A percentile compares a stretch with the other conserved stretches of the same genome.
These are phyloP conservation scores for Trametes gibbosa DNA, from an alignment of 768 basidiomycete genomes.

Conservation along the genomic window DNA sequence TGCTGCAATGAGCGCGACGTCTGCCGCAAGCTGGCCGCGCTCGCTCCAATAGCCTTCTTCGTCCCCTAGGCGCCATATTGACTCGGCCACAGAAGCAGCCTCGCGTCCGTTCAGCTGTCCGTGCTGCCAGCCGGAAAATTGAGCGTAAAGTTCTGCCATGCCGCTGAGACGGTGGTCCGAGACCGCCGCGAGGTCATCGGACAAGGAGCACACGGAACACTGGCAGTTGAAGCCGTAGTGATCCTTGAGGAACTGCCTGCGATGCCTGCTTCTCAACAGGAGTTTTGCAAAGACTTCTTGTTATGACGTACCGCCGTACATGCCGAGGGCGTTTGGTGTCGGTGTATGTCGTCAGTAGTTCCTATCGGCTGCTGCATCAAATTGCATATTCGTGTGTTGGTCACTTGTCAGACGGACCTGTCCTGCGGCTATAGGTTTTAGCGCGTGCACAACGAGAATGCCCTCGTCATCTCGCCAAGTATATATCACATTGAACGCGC, in stretches of 20 bases:
- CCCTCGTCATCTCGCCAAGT: slow-evolving; percentile 51
- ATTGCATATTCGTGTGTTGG: neutral
- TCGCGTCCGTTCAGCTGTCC: slow-evolving; percentile 44
- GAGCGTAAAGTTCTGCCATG: slow-evolving; percentile 45
- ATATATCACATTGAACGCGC: slow-evolving; percentile 67
- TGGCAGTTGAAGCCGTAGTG: slow-evolving; percentile 59
- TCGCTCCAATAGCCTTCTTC: slow-evolving; percentile 68
- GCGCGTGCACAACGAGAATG: slow-evolving; percentile 53
- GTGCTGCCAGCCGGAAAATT: slow-evolving; percentile 50
- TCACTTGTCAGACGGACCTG: slow-evolving; percentile 34
- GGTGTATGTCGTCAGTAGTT: slow-evolving; percentile 60
- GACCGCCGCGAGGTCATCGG: slow-evolving; percentile 41
- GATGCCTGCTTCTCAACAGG: neutral
- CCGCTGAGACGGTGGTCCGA: slow-evolving; percentile 50
- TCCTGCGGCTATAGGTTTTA: slow-evolving; percentile 51
- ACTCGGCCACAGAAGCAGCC: slow-evolving; percentile 45
- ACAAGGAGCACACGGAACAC: slow-evolving; percentile 57
- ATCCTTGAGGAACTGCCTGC: slow-evolving; percentile 46
- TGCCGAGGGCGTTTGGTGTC: slow-evolving; percentile 52
- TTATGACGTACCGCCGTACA: slow-evolving; percentile 44
- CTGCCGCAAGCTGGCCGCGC: slow-evolving; percentile 59
- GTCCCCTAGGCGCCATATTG: slow-evolving; percentile 58
- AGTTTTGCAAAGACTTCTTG: neutral
- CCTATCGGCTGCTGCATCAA: slow-evolving; percentile 34
- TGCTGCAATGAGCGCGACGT: slow-evolving; percentile 57